phyloP scores from a whole-genome alignment of 805 yeast genomes.

The Ogataea pilisensis region DNA sequence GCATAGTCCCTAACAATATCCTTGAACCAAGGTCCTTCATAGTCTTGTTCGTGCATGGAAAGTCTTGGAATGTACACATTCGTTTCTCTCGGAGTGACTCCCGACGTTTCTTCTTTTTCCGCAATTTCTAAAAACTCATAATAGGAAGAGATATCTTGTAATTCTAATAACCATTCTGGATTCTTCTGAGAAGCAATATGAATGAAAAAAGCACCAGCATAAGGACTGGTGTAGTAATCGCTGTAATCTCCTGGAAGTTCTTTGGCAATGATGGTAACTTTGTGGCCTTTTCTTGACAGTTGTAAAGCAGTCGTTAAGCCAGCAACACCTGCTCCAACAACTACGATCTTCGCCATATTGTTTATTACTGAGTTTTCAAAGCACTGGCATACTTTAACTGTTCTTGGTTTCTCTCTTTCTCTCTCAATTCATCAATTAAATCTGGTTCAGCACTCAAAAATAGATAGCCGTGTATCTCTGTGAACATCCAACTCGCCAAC shows the following conservation, averaged over 20 bases:
- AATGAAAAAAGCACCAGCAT: constrained; percentile 47
- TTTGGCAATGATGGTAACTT: constrained; percentile 48
- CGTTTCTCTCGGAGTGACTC: constrained; percentile 32
- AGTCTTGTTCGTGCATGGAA: constrained; percentile 20
- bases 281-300: constrained; percentile 37
- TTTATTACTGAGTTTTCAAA: neutral
- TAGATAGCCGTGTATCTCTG: too few species aligned
- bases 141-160: constrained; percentile 36
- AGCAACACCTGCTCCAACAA: constrained; percentile 48
- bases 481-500: too few species aligned
- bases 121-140: constrained; percentile 35
- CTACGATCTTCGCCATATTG: constrained; percentile 21
- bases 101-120: constrained; percentile 35
- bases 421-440: too few species aligned
- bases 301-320: constrained; percentile 52
- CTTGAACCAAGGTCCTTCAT: constrained; percentile 39
- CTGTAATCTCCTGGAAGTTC: constrained; percentile 36
- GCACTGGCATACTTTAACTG: neutral
- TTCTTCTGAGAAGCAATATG: constrained; percentile 36
- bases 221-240: constrained; percentile 41
- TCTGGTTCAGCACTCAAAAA: too few species aligned
- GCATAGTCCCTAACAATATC: constrained; percentile 33
- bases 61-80: constrained; percentile 27
- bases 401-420: neutral
- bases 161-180: constrained; percentile 24